A percentile compares a stretch with the other conserved stretches of the same genome.
Conservation (phyloP, 257 asterid genomes). For the Marsdenia floribunda region DNA sequence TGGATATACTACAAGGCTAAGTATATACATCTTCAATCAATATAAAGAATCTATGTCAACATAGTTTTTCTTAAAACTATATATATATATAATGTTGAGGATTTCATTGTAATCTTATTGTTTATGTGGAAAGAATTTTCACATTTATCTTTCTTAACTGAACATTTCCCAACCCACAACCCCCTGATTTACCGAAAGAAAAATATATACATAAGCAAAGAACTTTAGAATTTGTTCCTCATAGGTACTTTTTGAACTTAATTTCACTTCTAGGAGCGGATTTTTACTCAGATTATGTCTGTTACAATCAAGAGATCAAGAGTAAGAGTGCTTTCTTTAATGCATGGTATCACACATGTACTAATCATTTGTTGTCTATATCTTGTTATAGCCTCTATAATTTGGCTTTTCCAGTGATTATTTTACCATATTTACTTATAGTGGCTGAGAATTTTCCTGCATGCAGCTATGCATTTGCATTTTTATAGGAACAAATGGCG, state of each 20-base stretch:
- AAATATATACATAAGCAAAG: too few species aligned
- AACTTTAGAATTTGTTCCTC: neutral
- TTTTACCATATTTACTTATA: neutral
- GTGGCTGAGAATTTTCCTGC: neutral
- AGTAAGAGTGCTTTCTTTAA: too few species aligned
- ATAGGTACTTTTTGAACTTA: neutral
- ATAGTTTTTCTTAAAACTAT: too few species aligned
- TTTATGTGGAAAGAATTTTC: too few species aligned
- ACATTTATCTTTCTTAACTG: too few species aligned
- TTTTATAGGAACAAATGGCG: constrained; percentile 37
- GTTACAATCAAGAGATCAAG: neutral
- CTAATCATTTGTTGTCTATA: neutral
- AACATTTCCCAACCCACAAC: too few species aligned
- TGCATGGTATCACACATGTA: neutral
- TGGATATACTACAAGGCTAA: too few species aligned
- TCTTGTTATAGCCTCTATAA: neutral
- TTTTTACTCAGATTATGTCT: neutral
- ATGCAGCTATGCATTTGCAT: constrained; percentile 40
- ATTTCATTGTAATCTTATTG: too few species aligned
- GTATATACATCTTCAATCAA: neutral
- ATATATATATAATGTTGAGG: too few species aligned
- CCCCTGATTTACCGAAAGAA: too few species aligned
- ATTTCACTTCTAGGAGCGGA: neutral
- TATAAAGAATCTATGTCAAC: neutral
- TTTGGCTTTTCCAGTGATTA: neutral